Evolutionary conservation across 2,329 filamentous ascomycete genomes (phyloP).

Genomic region (Aspergillus cejpii): DNA sequence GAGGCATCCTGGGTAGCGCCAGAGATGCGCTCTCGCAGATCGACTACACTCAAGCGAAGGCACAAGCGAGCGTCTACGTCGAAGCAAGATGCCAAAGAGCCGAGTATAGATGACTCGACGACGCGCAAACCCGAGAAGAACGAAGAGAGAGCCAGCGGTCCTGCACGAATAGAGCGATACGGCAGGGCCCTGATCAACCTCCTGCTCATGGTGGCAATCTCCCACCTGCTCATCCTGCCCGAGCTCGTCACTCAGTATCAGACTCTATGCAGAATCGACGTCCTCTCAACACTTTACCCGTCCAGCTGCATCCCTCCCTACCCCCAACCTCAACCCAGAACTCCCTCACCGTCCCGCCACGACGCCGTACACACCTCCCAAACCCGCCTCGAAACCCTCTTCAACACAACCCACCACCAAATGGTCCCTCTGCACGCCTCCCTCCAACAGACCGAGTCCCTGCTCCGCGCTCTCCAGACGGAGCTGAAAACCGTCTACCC

Average conservation of each 20-base stretch:
- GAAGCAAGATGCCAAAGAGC: neutral
- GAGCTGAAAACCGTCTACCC: constrained; percentile 26
- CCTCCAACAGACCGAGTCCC: constrained; percentile 28
- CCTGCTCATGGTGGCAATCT: constrained; percentile 25
- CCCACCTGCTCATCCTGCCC: constrained; percentile 32
- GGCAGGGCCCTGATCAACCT: constrained; percentile 22
- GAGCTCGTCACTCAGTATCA: constrained; percentile 31
- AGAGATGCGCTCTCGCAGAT: constrained; percentile 14
- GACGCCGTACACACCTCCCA: constrained; percentile 20
- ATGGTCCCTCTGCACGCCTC: constrained; percentile 21
- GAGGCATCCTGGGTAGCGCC: constrained; percentile 33
- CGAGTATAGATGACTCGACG: neutral
- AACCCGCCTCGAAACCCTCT: constrained; percentile 24
- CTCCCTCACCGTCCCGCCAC: constrained; percentile 9
- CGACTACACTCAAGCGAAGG: constrained; percentile 19
- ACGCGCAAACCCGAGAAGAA: neutral
- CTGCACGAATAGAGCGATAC: constrained; percentile 3
- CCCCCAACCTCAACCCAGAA: constrained; percentile 7
- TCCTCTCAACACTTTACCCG: constrained; percentile 24
- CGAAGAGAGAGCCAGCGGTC: neutral
- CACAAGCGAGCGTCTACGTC: constrained; percentile 12
- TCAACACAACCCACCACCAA: constrained; percentile 25
- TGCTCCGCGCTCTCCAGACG: constrained; percentile 24
- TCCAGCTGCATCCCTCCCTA: constrained; percentile 23
- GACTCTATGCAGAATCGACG: constrained; percentile 21